Base-by-base conservation (phyloP, 768 basidiomycete species). In the Phylloporus sp. region DNA sequence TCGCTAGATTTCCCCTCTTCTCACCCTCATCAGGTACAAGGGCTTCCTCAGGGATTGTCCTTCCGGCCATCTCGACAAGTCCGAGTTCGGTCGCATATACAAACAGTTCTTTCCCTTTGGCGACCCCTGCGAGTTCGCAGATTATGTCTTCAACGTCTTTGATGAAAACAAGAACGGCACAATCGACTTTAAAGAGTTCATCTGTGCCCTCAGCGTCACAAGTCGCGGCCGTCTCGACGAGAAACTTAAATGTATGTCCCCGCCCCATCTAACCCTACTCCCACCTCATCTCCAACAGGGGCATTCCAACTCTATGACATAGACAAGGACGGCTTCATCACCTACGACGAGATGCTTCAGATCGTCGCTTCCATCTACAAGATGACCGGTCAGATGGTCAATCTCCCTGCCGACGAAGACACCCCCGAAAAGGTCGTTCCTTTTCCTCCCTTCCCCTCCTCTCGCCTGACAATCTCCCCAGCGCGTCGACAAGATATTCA, bases 91-190 rank as follows among this genome's bases (percentile, higher is more conserved):
- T 61, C 84, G 86, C 68, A 99, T 99, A 76, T 99, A 98, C 79
- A 92, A 93, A 65, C 96, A 98, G 68, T 99, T 99, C 86, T 99
- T 99, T 77, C 96, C 96, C 21, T 99, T 99, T 61, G 96, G 96
- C 52, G 95, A 99, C 68, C 95, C 96, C 8, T 82, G 75, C 49
- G 88, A 95, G 65, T 99, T 99, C 62, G 93, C 96, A 31, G 90
- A 97, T 69, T 94, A 95, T 59, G 95, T 99, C 61, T 99, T 99
- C 78, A 93, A 96, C 61, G 94, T 97, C 48, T 94, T 93, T 65
- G 91, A 95, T 65, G 83, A 85, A 62, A 90, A 95, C 75, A 84
- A 86, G 77, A 94, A 90, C 69, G 91, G 90, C 46, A 91, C 88
- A 22, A 99, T 99, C 71, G 96, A 99, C 73, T 99, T 99, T 70